A percentile compares a stretch with the other conserved stretches of the same genome.
Conservation (phyloP, 2,329 filamentous ascomycete species). For the Aschersonia sp. region DNA sequence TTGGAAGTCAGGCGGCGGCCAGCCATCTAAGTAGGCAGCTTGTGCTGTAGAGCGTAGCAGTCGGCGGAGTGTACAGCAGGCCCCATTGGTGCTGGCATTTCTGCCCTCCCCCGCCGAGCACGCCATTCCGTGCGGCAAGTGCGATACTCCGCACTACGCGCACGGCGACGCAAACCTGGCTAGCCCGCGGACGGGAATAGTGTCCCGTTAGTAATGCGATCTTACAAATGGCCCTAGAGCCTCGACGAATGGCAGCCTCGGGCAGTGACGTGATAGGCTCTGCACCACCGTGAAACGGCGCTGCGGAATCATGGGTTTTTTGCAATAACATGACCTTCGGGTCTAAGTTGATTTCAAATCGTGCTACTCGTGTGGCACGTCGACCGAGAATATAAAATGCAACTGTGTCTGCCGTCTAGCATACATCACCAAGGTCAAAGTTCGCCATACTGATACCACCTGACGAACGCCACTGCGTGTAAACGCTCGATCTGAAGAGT, state of each 20-base stretch:
- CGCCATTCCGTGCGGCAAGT: neutral
- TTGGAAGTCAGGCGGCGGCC: too few species aligned
- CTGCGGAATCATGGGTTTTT: neutral
- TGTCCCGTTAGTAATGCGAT: constrained; percentile 3
- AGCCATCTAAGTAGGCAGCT: too few species aligned
- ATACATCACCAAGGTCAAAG: too few species aligned
- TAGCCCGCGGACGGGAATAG: neutral
- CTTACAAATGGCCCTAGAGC: constrained; percentile 4
- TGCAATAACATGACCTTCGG: neutral
- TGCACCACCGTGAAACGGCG: neutral
- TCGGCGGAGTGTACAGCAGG: too few species aligned
- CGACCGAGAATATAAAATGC: too few species aligned
- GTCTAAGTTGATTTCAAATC: too few species aligned
- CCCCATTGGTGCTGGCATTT: neutral
- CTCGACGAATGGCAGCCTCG: constrained; percentile 6
- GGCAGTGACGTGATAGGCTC: constrained; percentile 1
- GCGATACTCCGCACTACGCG: neutral
- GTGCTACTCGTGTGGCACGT: too few species aligned
- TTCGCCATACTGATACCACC: neutral
- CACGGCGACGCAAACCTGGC: neutral
- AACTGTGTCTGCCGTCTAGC: too few species aligned
- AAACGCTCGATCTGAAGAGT: neutral
- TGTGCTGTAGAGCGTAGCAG: too few species aligned
- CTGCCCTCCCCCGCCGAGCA: neutral
- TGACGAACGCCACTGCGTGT: neutral